Evolutionary conservation across 805 yeast genomes (phyloP).

Genomic region (Candida xyloterini): DNA sequence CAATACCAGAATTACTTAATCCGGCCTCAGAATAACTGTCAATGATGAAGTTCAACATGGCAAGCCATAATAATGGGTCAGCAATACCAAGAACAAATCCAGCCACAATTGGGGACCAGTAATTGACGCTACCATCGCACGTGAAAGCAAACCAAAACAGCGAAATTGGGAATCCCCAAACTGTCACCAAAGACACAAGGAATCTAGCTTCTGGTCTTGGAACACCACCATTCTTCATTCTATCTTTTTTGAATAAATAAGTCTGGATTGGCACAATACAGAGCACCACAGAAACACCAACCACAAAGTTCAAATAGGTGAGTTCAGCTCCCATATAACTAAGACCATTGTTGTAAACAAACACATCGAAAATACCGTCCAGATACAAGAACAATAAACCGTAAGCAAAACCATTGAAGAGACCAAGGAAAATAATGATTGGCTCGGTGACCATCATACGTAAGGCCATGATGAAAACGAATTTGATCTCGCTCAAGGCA

Average conservation of each 20-base stretch:
- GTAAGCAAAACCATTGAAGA: slow-evolving; percentile 36
- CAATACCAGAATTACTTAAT: slow-evolving; percentile 34
- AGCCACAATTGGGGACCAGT: slow-evolving; percentile 37
- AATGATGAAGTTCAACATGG: slow-evolving; percentile 35
- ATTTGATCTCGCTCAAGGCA: slow-evolving; percentile 29
- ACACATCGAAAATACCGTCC: slow-evolving; percentile 36
- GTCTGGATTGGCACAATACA: slow-evolving; percentile 33
- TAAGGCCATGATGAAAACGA: slow-evolving; percentile 32
- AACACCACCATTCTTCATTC: slow-evolving; percentile 32
- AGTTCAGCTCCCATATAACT: slow-evolving; percentile 33
- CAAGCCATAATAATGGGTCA: slow-evolving; percentile 36
- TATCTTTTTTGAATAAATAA: slow-evolving; percentile 29
- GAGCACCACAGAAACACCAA: slow-evolving; percentile 32
- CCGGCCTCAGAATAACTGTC: slow-evolving; percentile 36
- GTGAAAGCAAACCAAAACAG: slow-evolving; percentile 37
- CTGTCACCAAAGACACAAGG: slow-evolving; percentile 31
- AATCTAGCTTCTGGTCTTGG: slow-evolving; percentile 37
- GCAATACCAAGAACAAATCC: slow-evolving; percentile 33
- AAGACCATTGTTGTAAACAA: slow-evolving; percentile 33
- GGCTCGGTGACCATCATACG: slow-evolving; percentile 36
- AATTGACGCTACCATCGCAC: slow-evolving; percentile 29
- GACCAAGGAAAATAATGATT: slow-evolving; percentile 33
- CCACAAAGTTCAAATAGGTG: slow-evolving; percentile 35
- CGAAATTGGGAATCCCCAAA: slow-evolving; percentile 38
- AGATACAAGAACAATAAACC: slow-evolving; percentile 35